A percentile compares a stretch with the other conserved stretches of the same genome.
Evolutionary conservation across 257 asterid genomes (phyloP).

Genomic region (Solanum chiquidenum): DNA sequence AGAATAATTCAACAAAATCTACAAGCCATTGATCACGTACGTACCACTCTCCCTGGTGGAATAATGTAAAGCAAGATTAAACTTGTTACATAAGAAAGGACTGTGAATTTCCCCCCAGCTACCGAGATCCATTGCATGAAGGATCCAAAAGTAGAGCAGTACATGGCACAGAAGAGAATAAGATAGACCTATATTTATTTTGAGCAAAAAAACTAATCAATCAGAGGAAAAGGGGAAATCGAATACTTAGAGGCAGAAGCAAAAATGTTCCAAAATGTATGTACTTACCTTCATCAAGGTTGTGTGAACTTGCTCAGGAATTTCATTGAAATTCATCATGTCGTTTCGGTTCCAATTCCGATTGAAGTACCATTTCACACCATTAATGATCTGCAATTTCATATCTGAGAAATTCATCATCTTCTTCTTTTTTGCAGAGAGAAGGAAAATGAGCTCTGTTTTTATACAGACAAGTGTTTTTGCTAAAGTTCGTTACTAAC

Average conservation of each 20-base stretch:
- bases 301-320: background rate
- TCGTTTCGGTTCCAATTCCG: background rate
- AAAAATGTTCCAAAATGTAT: background rate
- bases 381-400: background rate
- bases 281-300: background rate
- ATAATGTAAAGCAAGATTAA: background rate
- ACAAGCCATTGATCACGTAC: background rate
- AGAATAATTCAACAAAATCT: background rate
- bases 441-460: background rate
- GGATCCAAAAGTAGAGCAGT: background rate
- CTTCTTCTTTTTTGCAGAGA: background rate
- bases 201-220: background rate
- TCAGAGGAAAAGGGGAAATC: background rate
- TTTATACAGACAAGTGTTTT: background rate
- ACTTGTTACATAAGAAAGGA: no score
- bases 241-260: no score
- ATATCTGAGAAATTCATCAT: background rate
- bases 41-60: background rate
- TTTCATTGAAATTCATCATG: background rate
- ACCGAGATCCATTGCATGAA: background rate
- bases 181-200: background rate
- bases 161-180: background rate
- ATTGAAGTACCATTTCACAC: background rate
- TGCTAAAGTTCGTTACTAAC: background rate
- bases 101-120: background rate